Evolutionary conservation across 2,329 filamentous ascomycete species (phyloP), one percentile per base, ranked within the genome.

Genomic region (Neopestalotiopsis rosae): DNA sequence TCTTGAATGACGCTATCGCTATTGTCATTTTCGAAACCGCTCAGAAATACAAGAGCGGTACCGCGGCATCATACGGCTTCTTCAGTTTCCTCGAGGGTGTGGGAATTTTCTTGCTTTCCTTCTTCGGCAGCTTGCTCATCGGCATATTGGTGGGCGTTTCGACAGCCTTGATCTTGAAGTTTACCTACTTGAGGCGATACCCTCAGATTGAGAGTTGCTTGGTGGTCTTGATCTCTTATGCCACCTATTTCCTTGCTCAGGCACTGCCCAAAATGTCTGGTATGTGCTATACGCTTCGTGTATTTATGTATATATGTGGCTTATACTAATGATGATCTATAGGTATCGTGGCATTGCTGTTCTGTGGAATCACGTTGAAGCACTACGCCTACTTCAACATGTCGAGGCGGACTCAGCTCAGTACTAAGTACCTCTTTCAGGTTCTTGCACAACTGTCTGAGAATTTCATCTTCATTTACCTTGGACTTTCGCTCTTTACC

Each of bases 381-480:
- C 96, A 99, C 79, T 99, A 99, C 77, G 96, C 96, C 71, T 99
- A 99, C 83, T 98, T 98, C 87, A 99, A 99, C 84, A 99, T 99
- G 96, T 99, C 96, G 38, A 91, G 96, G 63, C 91, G 96, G 71
- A 98, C 96, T 1, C 96, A 99, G 79, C 90, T 99, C 71, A 97
- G 96, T 17, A 99, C 96, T 66, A 99, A 99, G 80, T 99, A 97
- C 82, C 88, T 98, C 68, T 99, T 99, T 83, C 94, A 97, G 79
- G 91, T 97, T 71, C 91, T 97, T 74, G 94, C 96, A 3, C 96
- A 99, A 81, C 83, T 99, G 61, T 97, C 95, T 0, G 96, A 99
- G 82, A 99, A 99, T 81, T 99, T 99, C 79, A 99, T 99, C 81
- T 99, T 99, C 84, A 99, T 99, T 80, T 99, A 99, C 78, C 89